Evolutionary conservation across 2,329 filamentous ascomycete genomes (phyloP), one percentile per base, ranked within the genome.

Genomic region (Aspergillus sp.): DNA sequence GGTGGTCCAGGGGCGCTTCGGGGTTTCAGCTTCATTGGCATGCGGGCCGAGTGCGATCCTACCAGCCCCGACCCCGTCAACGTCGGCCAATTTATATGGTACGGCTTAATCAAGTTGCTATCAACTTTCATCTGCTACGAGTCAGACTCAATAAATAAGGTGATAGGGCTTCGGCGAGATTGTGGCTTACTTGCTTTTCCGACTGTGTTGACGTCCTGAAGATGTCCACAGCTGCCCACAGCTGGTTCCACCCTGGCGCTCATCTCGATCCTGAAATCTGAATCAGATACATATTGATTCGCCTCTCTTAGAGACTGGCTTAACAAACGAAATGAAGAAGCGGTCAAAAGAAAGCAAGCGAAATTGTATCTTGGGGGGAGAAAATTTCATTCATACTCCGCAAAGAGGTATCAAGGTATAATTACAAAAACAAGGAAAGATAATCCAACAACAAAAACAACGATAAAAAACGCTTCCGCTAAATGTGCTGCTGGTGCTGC

Each of bases 21-120:
- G 46, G 58, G 64, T 65, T 66, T 66, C 63, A 66, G 45, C 57
- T 66, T 65, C 63, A 66, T 65, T 66, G 63, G 58, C 7, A 9
- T 19, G 7, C 15, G 41, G 51, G 41, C 35, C 52, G 43, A 46
- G 25, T 52, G 40, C 27, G 14, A 40, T 19, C 23, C 39, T 44
- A 25, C 31, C 15, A 17, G 21, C 19, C 17, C 31, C 15, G 25
- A 43, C 19, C n/a, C 15, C 19, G 31, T 17, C 31, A 54, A 43
- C 40, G 27, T 27, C n/a, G 6, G n/a, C 19, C 46, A 51, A 51
- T 59, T 48, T 52, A 58, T 54, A 50, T 50, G 51, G 52, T 39
- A 49, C 53, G 39, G 15, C 14, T 37, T 37, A 37, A 37, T 37
- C 1, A 37, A 37, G 35, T 9, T 37, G 35, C 12, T n/a, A 37